Evolutionary conservation across 163 green algal species (phyloP).

Genomic region (Scenedesmus sp.): DNA sequence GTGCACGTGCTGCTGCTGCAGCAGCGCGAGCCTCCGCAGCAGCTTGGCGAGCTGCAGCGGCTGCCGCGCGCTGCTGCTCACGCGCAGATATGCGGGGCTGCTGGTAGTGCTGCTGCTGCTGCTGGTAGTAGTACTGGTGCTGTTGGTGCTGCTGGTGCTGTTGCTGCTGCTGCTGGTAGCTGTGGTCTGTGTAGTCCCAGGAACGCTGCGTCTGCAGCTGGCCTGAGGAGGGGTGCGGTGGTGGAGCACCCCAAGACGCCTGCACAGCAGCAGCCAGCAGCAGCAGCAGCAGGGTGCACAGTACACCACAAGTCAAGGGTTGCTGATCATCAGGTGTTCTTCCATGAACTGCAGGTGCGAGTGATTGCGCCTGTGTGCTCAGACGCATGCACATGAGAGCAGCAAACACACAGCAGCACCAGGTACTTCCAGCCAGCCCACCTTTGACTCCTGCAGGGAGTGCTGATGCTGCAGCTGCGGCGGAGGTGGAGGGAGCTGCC

Average conservation of each 20-base stretch:
- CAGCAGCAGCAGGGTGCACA: not conserved
- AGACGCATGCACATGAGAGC: too few species aligned
- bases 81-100: not conserved
- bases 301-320: not conserved
- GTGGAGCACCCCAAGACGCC: not conserved
- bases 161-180: slow-evolving; percentile 35
- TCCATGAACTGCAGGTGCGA: not conserved
- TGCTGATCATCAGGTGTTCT: not conserved
- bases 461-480: slow-evolving; percentile 13
- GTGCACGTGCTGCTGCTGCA: not conserved
- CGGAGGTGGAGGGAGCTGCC: not conserved
- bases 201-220: not conserved
- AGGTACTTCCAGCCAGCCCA: not conserved
- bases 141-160: slow-evolving; percentile 29
- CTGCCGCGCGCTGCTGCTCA: not conserved
- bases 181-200: slow-evolving; percentile 16
- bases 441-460: not conserved
- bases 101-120: slow-evolving; percentile 29
- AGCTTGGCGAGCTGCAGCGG: not conserved
- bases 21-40: slow-evolving; percentile 5
- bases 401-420: not conserved
- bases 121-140: slow-evolving; percentile 9
- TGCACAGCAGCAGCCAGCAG: not conserved
- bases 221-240: not conserved
- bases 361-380: too few species aligned